Percentiles rank a stretch among this genome's conserved stretches.
Evolutionary conservation across 768 basidiomycete species (phyloP).

Genomic region (Pisolithus sp.): DNA sequence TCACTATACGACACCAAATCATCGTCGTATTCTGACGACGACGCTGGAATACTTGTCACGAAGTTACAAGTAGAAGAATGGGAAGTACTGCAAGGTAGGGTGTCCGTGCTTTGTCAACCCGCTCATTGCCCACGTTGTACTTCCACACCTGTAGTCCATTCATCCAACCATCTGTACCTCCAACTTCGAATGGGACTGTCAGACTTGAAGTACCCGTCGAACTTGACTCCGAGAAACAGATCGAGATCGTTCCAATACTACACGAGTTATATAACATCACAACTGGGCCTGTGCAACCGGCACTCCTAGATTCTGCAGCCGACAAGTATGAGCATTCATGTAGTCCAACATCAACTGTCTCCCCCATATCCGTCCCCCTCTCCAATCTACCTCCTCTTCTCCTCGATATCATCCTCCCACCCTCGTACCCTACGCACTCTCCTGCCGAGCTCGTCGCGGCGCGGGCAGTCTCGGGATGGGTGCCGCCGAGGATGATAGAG

Average conservation of each 20-base stretch:
- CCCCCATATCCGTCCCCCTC: conserved; percentile 27
- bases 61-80: conserved; percentile 48
- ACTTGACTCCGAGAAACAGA: conserved; percentile 36
- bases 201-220: conserved; percentile 66
- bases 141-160: conserved; percentile 49
- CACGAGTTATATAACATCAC: conserved; percentile 1
- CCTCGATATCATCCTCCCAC: conserved; percentile 47
- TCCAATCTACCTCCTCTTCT: conserved; percentile 59
- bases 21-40: not conserved
- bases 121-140: not conserved
- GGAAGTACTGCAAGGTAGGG: conserved; percentile 56
- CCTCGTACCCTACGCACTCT: conserved; percentile 45
- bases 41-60: not conserved
- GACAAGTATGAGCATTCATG: conserved; percentile 1
- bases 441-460: conserved; percentile 53
- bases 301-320: conserved; percentile 2
- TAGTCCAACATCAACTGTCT: conserved; percentile 7
- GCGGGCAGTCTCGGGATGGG: conserved; percentile 54
- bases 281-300: not conserved
- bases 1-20: too few relatives aligned
- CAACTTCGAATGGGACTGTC: conserved; percentile 32
- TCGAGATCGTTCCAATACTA: conserved; percentile 28
- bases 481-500: conserved; percentile 30
- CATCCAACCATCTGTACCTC: conserved; percentile 63
- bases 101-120: not conserved